phyloP scores from a whole-genome alignment of 495 filamentous ascomycete genomes.

The Neurospora sp. region DNA sequence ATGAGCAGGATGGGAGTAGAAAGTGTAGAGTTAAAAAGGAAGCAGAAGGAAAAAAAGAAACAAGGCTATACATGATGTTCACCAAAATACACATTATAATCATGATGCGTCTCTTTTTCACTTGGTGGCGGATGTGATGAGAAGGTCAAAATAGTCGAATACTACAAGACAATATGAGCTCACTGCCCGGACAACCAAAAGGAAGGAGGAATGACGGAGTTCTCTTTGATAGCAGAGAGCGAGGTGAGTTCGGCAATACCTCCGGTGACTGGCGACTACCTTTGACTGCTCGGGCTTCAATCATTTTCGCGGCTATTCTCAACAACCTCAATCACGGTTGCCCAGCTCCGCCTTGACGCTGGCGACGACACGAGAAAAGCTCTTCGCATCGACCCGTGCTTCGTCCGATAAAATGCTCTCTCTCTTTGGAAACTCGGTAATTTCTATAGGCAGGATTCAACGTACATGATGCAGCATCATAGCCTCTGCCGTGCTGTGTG shows the following conservation, averaged over 20 bases:
- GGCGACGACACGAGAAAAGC: background rate
- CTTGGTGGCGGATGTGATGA: conserved; percentile 3
- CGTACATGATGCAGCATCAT: conserved; percentile 1
- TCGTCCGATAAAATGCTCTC: background rate
- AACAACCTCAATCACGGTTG: conserved; percentile 9
- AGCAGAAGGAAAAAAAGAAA: conserved; percentile 7
- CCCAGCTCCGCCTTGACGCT: conserved; percentile 6
- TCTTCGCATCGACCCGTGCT: background rate
- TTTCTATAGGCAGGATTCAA: background rate
- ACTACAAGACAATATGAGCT: background rate
- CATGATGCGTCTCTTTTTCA: conserved; percentile 4
- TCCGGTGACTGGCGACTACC: background rate
- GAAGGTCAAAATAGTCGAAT: background rate
- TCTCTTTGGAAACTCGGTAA: background rate
- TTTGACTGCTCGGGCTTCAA: background rate
- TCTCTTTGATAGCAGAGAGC: background rate
- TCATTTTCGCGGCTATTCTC: conserved; percentile 1
- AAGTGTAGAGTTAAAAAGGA: conserved; percentile 1
- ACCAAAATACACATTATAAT: background rate
- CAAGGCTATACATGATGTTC: conserved; percentile 4
- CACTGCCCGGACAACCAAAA: background rate
- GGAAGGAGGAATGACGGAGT: background rate
- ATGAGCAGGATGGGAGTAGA: conserved; percentile 5
- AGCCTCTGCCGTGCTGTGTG: background rate
- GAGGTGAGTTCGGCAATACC: background rate